Evolutionary conservation across 169 alveolate species (phyloP), one percentile per base, ranked within the genome.

Genomic region (Theileria luwenshuni): DNA sequence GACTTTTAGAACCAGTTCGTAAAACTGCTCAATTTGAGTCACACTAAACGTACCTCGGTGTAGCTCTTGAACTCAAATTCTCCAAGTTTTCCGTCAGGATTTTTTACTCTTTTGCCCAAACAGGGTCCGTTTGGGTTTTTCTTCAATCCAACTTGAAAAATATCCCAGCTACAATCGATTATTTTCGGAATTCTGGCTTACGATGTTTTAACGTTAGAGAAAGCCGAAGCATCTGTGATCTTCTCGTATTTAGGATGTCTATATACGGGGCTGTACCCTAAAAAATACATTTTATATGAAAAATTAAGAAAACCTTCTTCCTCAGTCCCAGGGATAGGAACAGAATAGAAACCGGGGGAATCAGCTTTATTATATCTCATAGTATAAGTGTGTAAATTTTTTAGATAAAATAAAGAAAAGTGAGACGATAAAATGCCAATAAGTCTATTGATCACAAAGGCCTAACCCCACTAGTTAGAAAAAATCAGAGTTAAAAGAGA

Each of bases 61-160:
- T 73, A 81, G 13, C 85, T 58, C 56, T 63, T 81, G 62, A 81
- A 81, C 42, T 48, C 28, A 43, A 62, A 81, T 17, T 72, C 75
- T 8, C 85, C 84, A 15, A 28, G 42, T 5, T 73, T 32, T 10
- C 85, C 89, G 28, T 81, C 85, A 17, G 73, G 60, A 2, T 51
- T 56, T 0, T 41, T 51, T 35, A 28, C 56, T 12, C 89, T 41
- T 38, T 64, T 74, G 17, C 89, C 89, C 0, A 81, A 27, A 42
- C 89, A 81, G 8, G 69, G 74, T n/a, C 83, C 89, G 49, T 72
- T 75, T 21, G 89, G 89, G 64, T 81, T 81, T 49, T 19, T 63
- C 33, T 63, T 47, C 8, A 73, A 28, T 7, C 89, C 89, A 30
- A 38, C 52, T 25, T 74, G 89, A 42, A 81, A 81, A 45, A 81